phyloP scores from a whole-genome alignment of 2,329 filamentous ascomycete species.

The Ascochyta clinopodiicola region DNA sequence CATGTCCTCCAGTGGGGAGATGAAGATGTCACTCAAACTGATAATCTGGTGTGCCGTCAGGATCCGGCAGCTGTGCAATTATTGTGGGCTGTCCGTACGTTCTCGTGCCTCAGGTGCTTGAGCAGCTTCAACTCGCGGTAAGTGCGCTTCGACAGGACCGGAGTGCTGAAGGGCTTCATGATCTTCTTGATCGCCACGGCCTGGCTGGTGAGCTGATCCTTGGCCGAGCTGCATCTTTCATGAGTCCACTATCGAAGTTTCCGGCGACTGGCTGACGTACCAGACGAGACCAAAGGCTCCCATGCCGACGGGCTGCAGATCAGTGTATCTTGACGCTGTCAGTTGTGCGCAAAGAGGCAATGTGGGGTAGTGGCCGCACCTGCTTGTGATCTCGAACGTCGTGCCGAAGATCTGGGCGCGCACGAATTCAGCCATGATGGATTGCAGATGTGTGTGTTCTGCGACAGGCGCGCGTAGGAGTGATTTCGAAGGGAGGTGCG shows the following conservation, averaged over 20 bases:
- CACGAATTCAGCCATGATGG: constrained; percentile 97
- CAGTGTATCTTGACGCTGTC: constrained; percentile 76
- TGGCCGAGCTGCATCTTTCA: constrained; percentile 74
- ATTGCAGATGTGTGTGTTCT: constrained; percentile 19
- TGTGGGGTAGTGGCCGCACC: constrained; percentile 63
- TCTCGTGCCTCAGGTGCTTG: constrained; percentile 96
- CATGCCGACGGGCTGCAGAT: constrained; percentile 98
- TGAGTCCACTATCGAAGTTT: constrained; percentile 20
- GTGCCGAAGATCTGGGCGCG: constrained; percentile 99
- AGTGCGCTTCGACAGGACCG: constrained; percentile 94
- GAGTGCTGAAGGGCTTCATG: constrained; percentile 99
- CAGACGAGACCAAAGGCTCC: constrained; percentile 98
- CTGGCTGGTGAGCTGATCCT: constrained; percentile 95
- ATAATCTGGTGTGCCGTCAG: constrained; percentile 70
- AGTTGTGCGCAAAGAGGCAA: constrained; percentile 27
- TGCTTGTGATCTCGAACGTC: constrained; percentile 98
- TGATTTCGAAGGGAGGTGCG: constrained; percentile 21
- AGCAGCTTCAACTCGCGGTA: constrained; percentile 97
- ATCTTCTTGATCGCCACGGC: constrained; percentile 99
- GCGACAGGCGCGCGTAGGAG: constrained; percentile 34
- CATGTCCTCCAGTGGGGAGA: constrained; percentile 98
- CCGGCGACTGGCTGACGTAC: constrained; percentile 58
- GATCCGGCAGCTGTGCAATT: background rate
- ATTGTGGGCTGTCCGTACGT: constrained; percentile 63
- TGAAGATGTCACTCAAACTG: constrained; percentile 98